Base-by-base conservation (phyloP, 768 basidiomycete genomes). In the Kwoniella sp. region DNA sequence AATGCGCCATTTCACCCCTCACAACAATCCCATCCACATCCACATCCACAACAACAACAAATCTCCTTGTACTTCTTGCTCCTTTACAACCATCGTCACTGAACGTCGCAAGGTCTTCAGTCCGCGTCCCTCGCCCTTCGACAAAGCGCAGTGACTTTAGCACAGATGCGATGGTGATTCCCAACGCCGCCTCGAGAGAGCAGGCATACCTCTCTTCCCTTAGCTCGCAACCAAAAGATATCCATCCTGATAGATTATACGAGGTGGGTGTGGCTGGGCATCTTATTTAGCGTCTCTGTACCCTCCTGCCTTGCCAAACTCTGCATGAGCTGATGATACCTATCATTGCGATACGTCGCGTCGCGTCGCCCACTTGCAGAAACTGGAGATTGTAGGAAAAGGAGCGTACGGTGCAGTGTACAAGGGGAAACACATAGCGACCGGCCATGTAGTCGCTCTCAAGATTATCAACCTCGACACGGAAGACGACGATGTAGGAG, bases 381-480 rank as follows among this genome's bases (percentile, higher is more conserved):
- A 91, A 75, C 87, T 94, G 47, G 92, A 95, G 81, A 89, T 91
- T n/a, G 85, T 95, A 34, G 94, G 95, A 31, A 93, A 92, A 81
- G 95, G 94, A 67, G 91, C 93, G 0, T 97, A 93, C 81, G 95
- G 96, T 51, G 92, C 92, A 9, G 95, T 99, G 15, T 92, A 94
- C 84, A 92, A 90, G 78, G 95, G 92, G 15, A 83, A 88, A 60
- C 90, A 98, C 72, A 86, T 90, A 55, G 85, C 88, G 0, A 89
- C 92, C 0, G 91, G 92, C 22, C 90, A 91, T 61, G 85, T 93
- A 61, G 92, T 99, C 34, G 96, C 94, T 20, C 88, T 98, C 83
- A 99, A 99, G 83, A 94, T 98, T 81, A 97, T 99, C 83, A 92
- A 98, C 82, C 89, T 98, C 71, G 96, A 98, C 82, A 94, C 90